phyloP scores from a whole-genome alignment of 2,329 filamentous ascomycete genomes.

The Thermothelomyces thermophilus region DNA sequence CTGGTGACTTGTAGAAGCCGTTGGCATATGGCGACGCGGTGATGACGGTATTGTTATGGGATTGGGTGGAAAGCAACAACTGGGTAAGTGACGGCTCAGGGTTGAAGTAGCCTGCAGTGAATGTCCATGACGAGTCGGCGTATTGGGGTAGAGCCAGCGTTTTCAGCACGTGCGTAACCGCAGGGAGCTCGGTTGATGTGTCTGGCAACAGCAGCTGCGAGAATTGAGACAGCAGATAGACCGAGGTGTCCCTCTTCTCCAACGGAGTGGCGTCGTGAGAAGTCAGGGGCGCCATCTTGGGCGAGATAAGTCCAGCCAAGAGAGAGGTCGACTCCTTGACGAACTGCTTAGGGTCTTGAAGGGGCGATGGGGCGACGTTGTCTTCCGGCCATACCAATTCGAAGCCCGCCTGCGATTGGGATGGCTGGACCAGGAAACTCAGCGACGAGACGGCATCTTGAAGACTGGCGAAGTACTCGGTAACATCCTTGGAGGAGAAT shows the following conservation, averaged over 20 bases:
- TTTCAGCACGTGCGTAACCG: conserved; percentile 66
- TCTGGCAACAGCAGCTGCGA: conserved; percentile 75
- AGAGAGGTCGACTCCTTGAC: conserved; percentile 60
- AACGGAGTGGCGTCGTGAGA: conserved; percentile 16
- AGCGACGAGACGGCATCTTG: conserved; percentile 72
- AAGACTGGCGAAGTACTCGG: conserved; percentile 74
- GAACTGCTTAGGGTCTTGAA: conserved; percentile 64
- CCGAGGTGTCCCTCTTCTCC: conserved; percentile 53
- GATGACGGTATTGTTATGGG: conserved; percentile 69
- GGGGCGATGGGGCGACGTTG: conserved; percentile 69
- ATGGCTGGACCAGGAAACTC: conserved; percentile 72
- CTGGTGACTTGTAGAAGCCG: conserved; percentile 84
- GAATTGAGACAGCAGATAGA: conserved; percentile 84
- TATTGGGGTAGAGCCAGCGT: conserved; percentile 59
- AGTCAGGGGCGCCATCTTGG: conserved; percentile 29
- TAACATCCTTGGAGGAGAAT: conserved; percentile 71
- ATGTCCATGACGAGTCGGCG: conserved; percentile 75
- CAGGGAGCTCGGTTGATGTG: conserved; percentile 81
- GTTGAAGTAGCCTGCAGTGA: conserved; percentile 98
- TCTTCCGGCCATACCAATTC: conserved; percentile 63
- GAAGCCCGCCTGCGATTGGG: conserved; percentile 49
- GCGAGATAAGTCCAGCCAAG: conserved; percentile 60
- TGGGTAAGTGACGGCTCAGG: conserved; percentile 78
- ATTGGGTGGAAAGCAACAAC: conserved; percentile 68
- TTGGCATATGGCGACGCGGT: conserved; percentile 92